These are phyloP conservation scores for Candida railenensis DNA, from an alignment of 805 yeast genomes.

Conservation along the genomic window DNA sequence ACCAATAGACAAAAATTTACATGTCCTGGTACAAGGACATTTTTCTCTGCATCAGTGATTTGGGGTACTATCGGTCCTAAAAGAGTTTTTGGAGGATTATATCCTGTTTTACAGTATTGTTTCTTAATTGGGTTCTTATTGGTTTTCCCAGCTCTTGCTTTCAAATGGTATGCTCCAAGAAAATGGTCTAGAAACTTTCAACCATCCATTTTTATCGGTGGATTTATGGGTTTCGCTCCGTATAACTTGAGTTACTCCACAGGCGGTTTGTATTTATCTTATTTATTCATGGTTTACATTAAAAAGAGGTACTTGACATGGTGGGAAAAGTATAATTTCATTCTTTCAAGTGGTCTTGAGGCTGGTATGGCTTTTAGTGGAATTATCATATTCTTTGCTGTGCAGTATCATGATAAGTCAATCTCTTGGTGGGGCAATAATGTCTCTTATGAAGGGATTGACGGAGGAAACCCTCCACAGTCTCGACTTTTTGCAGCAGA, in stretches of 20 bases:
- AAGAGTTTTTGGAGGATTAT: conserved; percentile 30
- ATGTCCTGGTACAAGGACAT: conserved; percentile 30
- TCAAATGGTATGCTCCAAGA: conserved; percentile 16
- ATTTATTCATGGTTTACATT: conserved; percentile 27
- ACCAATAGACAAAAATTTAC: conserved; percentile 21
- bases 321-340: conserved; percentile 37
- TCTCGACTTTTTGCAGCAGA: conserved; percentile 15
- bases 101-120: conserved; percentile 32
- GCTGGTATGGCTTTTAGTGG: conserved; percentile 36
- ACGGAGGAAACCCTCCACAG: background rate
- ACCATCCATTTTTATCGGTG: conserved; percentile 33
- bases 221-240: conserved; percentile 29
- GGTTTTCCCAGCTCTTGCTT: conserved; percentile 17
- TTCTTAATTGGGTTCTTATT: conserved; percentile 33
- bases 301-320: conserved; percentile 27
- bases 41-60: conserved; percentile 44
- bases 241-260: conserved; percentile 31
- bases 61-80: conserved; percentile 56
- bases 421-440: conserved; percentile 32
- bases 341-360: conserved; percentile 22
- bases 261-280: conserved; percentile 25
- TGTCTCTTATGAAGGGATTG: conserved; percentile 14
- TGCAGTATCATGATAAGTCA: conserved; percentile 27
- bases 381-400: conserved; percentile 37
- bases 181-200: conserved; percentile 23